Evolutionary conservation across 192 early-diverging fungal genomes (phyloP).

Genomic region (Phlyctochytrium bullatum): DNA sequence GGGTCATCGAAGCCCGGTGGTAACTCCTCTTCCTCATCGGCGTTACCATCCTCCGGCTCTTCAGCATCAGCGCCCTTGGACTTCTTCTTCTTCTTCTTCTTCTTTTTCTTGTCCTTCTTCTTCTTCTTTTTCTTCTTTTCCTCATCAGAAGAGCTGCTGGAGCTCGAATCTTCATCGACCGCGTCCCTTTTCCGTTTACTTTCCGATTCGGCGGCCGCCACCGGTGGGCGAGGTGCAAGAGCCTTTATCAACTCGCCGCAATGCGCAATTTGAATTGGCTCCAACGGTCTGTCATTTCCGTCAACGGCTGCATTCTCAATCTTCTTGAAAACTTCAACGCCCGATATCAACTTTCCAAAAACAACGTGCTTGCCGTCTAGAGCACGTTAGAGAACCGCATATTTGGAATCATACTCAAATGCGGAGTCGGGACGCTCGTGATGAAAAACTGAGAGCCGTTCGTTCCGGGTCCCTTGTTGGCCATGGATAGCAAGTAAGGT

Average conservation of each 20-base stretch:
- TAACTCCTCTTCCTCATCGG: slow-evolving; percentile 13
- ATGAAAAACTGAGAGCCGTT: slow-evolving; percentile 93
- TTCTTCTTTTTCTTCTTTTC: slow-evolving; percentile 36
- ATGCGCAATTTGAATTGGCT: slow-evolving; percentile 75
- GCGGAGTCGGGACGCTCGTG: slow-evolving; percentile 69
- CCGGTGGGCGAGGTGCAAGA: neutral
- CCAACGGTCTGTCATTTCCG: slow-evolving; percentile 73
- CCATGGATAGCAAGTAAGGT: slow-evolving; percentile 74
- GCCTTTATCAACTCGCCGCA: slow-evolving; percentile 78
- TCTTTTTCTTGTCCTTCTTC: slow-evolving; percentile 37
- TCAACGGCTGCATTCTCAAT: slow-evolving; percentile 80
- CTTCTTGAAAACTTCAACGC: slow-evolving; percentile 69
- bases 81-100: slow-evolving; percentile 18
- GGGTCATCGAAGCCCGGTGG: neutral
- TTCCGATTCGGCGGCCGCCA: slow-evolving; percentile 12
- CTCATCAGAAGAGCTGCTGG: neutral
- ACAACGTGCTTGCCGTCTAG: slow-evolving; percentile 63
- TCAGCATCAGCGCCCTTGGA: slow-evolving; percentile 1
- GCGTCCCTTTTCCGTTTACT: slow-evolving; percentile 8
- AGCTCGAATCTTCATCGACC: slow-evolving; percentile 5
- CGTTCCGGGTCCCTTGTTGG: slow-evolving; percentile 75
- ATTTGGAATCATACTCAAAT: slow-evolving; percentile 60
- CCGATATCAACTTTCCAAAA: slow-evolving; percentile 68
- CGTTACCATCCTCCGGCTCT: slow-evolving; percentile 2
- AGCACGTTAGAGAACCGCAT: slow-evolving; percentile 9